Evolutionary conservation across 495 filamentous ascomycete species (phyloP), one percentile per base, ranked within the genome.

Genomic region (Daldinia childiae): DNA sequence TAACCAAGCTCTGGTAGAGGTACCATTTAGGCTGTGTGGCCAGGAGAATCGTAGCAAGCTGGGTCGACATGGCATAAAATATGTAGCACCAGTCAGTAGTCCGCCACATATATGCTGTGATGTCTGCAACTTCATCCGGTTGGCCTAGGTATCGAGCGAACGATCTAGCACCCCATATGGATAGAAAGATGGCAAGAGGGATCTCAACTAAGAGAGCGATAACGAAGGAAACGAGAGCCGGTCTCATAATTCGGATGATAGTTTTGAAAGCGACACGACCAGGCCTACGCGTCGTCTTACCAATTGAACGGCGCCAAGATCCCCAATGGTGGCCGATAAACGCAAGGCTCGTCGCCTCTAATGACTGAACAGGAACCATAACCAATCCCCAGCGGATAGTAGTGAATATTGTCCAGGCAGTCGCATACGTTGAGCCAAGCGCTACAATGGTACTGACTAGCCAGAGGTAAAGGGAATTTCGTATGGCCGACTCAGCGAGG

Each of bases 321-420:
- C 90, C 90, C 91, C 91, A 93, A 12, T 77, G 77, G 74, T 93
- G 91, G 0, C 90, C 90, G 29, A 92, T 81, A 72, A 92, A 92
- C 0, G 89, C 81, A 4, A 90, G 80, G 1, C 88, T 79, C 0
- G 90, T 89, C 7, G 87, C 86, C 72, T 93, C 90, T 8, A 93
- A 76, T 0, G 90, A 82, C 62, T 88, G 85, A 0, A 92, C 90
- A 0, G 90, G 90, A 1, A 93, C 90, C 91, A 92, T 93, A 30
- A 92, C 82, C 4, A 93, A 78, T 1, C 91, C 90, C 91, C 90
- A 93, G n/a, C 90, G 85, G 65, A 93, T 92, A 0, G 90, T 92
- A 66, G 86, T 91, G 80, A 93, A 93, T 39, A 92, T 81, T 14
- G 89, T 87, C 91, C 90, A 93, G 1, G 91, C 90, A 2, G 91